Evolutionary conservation across 192 early-diverging fungal genomes (phyloP).

Genomic region (Glomus cerebriforme): DNA sequence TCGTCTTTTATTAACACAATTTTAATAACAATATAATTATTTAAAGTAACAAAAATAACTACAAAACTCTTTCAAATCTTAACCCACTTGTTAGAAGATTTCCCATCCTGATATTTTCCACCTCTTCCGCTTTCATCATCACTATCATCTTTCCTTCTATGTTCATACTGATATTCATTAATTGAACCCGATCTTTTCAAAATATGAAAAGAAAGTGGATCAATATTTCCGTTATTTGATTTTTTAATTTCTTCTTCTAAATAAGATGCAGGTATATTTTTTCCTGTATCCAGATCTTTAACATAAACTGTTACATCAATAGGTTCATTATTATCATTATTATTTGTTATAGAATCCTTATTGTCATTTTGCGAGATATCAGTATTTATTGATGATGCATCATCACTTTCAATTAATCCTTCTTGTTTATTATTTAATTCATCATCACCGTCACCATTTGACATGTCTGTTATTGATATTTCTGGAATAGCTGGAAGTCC

Average conservation of each 20-base stretch:
- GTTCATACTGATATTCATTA: not conserved
- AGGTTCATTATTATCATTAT: not conserved
- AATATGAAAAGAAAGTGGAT: conserved; percentile 33
- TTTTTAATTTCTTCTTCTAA: conserved; percentile 31
- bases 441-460: not conserved
- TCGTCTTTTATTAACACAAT: not conserved
- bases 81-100: not conserved
- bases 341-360: not conserved
- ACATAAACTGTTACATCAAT: conserved; percentile 29
- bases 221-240: conserved; percentile 21
- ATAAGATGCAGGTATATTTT: conserved; percentile 18
- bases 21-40: not conserved
- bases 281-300: conserved; percentile 34
- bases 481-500: not conserved
- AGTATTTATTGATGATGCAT: conserved; percentile 6
- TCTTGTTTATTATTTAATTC: not conserved
- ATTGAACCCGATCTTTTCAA: conserved; percentile 25
- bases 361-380: not conserved
- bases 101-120: not conserved
- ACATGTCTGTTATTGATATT: conserved; percentile 23
- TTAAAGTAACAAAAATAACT: not conserved
- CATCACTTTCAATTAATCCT: not conserved
- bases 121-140: not conserved
- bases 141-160: not conserved
- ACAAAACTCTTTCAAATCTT: not conserved